Percentiles rank a stretch among this genome's conserved stretches.
phyloP scores from a whole-genome alignment of 1,139 yeast genomes.

The Candida tropicalis region DNA sequence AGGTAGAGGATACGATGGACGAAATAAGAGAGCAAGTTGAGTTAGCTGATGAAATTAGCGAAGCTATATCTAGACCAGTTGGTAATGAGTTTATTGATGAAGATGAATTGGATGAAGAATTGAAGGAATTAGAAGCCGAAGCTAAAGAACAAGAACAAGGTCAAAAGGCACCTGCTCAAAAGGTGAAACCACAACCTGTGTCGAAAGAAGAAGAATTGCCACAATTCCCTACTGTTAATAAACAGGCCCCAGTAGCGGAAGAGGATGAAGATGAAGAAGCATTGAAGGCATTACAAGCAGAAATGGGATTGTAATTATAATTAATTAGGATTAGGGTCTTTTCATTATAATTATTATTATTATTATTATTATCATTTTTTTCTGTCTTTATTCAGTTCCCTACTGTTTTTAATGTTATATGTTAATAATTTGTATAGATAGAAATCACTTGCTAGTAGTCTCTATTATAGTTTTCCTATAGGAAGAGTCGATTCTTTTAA shows the following conservation, averaged over 20 bases:
- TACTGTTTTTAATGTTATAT: no score
- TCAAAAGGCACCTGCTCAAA: conserved; percentile 19
- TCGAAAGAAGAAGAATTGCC: conserved; percentile 39
- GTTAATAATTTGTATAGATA: background rate
- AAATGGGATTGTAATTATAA: conserved; percentile 74
- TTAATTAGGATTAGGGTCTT: background rate
- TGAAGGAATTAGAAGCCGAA: conserved; percentile 86
- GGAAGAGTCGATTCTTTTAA: background rate
- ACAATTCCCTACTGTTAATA: conserved; percentile 49
- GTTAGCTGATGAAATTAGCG: conserved; percentile 91
- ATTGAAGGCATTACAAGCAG: conserved; percentile 84
- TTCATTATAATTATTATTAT: background rate
- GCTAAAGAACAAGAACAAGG: conserved; percentile 49
- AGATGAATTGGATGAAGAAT: conserved; percentile 87
- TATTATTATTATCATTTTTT: no score
- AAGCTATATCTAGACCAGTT: conserved; percentile 91
- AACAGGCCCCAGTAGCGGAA: conserved; percentile 44
- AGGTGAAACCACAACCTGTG: conserved; percentile 18
- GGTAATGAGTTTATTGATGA: conserved; percentile 77
- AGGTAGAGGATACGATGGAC: conserved; percentile 98
- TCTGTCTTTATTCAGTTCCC: no score
- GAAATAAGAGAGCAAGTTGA: conserved; percentile 97
- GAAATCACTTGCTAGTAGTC: conserved; percentile 1
- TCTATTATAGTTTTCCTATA: background rate
- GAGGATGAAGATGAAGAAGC: conserved; percentile 94